Evolutionary conservation across 2,329 filamentous ascomycete genomes (phyloP), one percentile per base, ranked within the genome.

Genomic region (Harringtonia aguacate): DNA sequence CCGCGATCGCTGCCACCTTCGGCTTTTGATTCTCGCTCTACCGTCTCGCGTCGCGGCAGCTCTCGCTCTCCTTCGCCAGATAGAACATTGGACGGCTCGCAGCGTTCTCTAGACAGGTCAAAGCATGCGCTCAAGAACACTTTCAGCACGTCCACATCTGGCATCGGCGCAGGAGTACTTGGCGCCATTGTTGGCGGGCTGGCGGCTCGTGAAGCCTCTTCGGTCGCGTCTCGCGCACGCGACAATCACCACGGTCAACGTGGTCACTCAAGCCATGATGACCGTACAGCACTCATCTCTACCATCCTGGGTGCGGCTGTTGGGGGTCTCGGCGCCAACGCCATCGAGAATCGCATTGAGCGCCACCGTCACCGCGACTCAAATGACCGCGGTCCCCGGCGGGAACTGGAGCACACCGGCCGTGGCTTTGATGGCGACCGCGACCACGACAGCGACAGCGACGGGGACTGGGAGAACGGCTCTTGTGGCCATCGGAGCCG

Each of bases 171-270:
- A 8, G 67, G 71, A 21, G 62, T 77, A 9, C 55, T 77, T 3
- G 73, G 73, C 15, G 73, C 73, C 20, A 61, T 76, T 1, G 66
- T 75, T 1, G 73, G 73, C 30, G 73, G 73, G 4, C 56, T 74
- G 10, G 70, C 70, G n/a, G 72, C 68, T 15, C 62, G 62, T 36
- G 67, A 70, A 28, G 64, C 63, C 8, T 43, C 52, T 2, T 45
- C 46, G 31, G 60, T 62, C n/a, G 56, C 41, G 55, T 56, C 21
- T 4, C 55, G 60, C 33, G 41, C 46, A 8, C 52, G 53, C 27
- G 28, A 38, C 35, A 53, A 55, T 46, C 53, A 56, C 50, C 53
- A 55, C 46, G 44, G 48, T 10, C 50, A 51, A 35, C 53, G 46
- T 37, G 24, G 56, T 50, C 50, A 53, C 47, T 40, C 46, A 9